Evolutionary conservation across 768 basidiomycete genomes (phyloP).

Genomic region (Leccinellum rugosiceps): DNA sequence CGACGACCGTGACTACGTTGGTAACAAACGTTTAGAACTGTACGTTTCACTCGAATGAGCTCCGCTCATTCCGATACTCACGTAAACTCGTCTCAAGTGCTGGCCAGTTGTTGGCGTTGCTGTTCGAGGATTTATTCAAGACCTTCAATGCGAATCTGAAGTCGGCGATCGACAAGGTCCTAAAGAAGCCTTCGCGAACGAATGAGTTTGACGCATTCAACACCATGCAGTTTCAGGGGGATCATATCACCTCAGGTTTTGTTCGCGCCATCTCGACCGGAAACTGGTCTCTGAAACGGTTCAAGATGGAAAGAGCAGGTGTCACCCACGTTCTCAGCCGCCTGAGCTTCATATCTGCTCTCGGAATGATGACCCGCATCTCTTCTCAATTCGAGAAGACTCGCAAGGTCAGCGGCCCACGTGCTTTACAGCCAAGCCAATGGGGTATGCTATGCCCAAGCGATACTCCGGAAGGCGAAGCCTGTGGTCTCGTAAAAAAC

Average conservation of each 20-base stretch:
- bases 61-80: constrained; percentile 8
- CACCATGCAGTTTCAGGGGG: constrained; percentile 94
- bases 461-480: constrained; percentile 99
- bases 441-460: constrained; percentile 99
- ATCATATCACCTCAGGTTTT: constrained; percentile 93
- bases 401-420: constrained; percentile 94
- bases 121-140: constrained; percentile 99
- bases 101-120: constrained; percentile 89
- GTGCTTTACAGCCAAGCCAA: constrained; percentile 95
- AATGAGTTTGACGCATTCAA: constrained; percentile 93
- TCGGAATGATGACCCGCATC: constrained; percentile 99
- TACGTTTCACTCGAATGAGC: constrained; percentile 39
- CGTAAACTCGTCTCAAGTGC: constrained; percentile 56
- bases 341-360: constrained; percentile 91
- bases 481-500: constrained; percentile 98
- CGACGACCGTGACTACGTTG: constrained; percentile 98
- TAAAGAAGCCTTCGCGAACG: constrained; percentile 93
- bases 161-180: constrained; percentile 91
- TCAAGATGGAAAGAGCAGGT: constrained; percentile 99
- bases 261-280: constrained; percentile 97
- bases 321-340: constrained; percentile 97
- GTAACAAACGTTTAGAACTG: constrained; percentile 98
- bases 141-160: constrained; percentile 97
- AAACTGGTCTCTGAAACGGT: constrained; percentile 98
- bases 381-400: constrained; percentile 99